phyloP scores from a whole-genome alignment of 441 rosid species.

The Erodium moschatum region DNA sequence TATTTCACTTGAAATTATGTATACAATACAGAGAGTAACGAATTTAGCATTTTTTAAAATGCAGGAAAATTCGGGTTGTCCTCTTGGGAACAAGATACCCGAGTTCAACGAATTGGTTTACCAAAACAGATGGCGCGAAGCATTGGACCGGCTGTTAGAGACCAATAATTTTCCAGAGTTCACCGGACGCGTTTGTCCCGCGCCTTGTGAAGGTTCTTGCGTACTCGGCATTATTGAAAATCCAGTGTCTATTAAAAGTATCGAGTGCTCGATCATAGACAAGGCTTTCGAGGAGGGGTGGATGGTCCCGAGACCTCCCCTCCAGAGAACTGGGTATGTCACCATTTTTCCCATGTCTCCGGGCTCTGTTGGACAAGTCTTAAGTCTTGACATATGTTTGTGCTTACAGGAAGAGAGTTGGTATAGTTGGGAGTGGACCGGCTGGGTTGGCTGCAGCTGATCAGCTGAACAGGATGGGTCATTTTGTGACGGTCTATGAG shows the following conservation, averaged over 20 bases:
- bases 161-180: conserved; percentile 98
- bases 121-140: conserved; percentile 99
- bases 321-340: conserved; percentile 70
- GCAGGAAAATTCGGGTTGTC: conserved; percentile 98
- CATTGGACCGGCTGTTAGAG: conserved; percentile 87
- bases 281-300: conserved; percentile 98
- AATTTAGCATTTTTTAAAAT: background rate
- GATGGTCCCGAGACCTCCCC: conserved; percentile 97
- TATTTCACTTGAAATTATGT: background rate
- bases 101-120: conserved; percentile 96
- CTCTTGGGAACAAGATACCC: conserved; percentile 99
- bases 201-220: conserved; percentile 99
- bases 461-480: conserved; percentile 95
- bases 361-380: too few relatives aligned
- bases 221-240: conserved; percentile 99
- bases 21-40: too few relatives aligned
- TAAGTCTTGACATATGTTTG: background rate
- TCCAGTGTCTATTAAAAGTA: conserved; percentile 93
- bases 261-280: conserved; percentile 92
- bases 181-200: conserved; percentile 99
- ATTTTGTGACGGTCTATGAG: conserved; percentile 84
- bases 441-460: conserved; percentile 99
- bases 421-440: conserved; percentile 93
- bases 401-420: conserved; percentile 64
- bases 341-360: too few relatives aligned